Base-by-base conservation (phyloP, 2,329 filamentous ascomycete genomes). In the Cladosporium sp. region DNA sequence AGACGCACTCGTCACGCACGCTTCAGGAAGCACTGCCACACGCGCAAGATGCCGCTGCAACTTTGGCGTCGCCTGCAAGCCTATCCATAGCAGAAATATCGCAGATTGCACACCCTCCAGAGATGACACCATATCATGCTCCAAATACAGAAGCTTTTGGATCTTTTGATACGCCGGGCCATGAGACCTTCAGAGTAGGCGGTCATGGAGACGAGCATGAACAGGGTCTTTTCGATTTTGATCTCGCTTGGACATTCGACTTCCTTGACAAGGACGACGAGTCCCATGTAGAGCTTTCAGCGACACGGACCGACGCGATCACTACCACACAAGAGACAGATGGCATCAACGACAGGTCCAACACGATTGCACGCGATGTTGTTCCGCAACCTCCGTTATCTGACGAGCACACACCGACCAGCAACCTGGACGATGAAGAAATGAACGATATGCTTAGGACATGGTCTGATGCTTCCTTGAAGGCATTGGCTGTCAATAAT, bases 171-270 rank as follows among this genome's bases (percentile, higher is more conserved):
- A 29, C 16, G 14, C 16, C 23, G 26, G 29, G 49, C 23, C 18
- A 29, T 29, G 23, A 52, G 14, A 29, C 1, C 49, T 52, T 23
- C 21, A 23, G 23, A 5, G 8, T 52, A 2, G 11, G 14, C 23
- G 49, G 14, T 28, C 26, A 23, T 12, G 26, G 49, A 52, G 49
- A 52, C 5, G 49, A 52, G 49, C 16, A 28, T 26, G 49, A 23
- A 23, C 49, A 52, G 29, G 23, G 23, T 52, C 49, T 52, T 26
- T 52, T 52, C 49, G 49, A 52, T 14, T 52, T 52, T 29, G 49
- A 52, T 29, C 49, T 52, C 23, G 49, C 49, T 28, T 52, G 49
- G 49, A 52, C 49, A 52, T 52, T 52, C 26, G 49, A 52, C 23
- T 52, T 52, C 14, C 5, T 52, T 14, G 23, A 52, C 6, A 28